Base-by-base conservation (phyloP, 176 grass and related monocot species). In the Coix lacrymajobi region DNA sequence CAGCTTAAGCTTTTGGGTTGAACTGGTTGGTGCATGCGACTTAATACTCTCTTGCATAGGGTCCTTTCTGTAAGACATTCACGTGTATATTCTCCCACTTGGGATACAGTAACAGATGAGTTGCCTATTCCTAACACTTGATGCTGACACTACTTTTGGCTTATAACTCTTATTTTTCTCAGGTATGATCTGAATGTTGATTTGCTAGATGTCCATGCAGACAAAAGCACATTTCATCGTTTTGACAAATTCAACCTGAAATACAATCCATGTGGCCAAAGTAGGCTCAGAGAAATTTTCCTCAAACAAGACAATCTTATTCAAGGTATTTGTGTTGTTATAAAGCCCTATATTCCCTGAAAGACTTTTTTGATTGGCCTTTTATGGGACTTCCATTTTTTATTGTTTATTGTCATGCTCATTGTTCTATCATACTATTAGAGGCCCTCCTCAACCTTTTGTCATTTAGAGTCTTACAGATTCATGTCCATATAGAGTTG, bases 191-290 rank as follows among this genome's bases (percentile, higher is more conserved):
- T 99, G 25, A 99, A 96, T 85, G 96, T 99, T 73, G 96, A 99
- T 89, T 88, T 99, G 63, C 82, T 99, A 90, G 96, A 99, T 49
- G 96, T 99, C 41, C 96, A 99, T 89, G 96, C 96, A 31, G 96
- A 99, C 84, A 99, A 99, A 85, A 99, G 93, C 82, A 99, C 93
- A 8, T 99, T 99, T 94, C 96, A 99, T 56, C 93, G 96, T 85
- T 99, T 99, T 90, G 96, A 99, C 73, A 99, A 96, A 76, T 99
- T 99, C 65, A 99, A 99, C 71, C 91, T 99, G 57, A 99, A 99
- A 82, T 99, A 99, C 54, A 99, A 99, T 94, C 96, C 96, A 51
- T 99, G 96, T 54, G 93, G 96, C 22, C 96, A 99, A 79, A 96
- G 93, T 96, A 88, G 96, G 40, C 87, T 99, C 10, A 88, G 96